Evolutionary conservation across 2,329 filamentous ascomycete species (phyloP).

Genomic region (Lachnum nothofagi): DNA sequence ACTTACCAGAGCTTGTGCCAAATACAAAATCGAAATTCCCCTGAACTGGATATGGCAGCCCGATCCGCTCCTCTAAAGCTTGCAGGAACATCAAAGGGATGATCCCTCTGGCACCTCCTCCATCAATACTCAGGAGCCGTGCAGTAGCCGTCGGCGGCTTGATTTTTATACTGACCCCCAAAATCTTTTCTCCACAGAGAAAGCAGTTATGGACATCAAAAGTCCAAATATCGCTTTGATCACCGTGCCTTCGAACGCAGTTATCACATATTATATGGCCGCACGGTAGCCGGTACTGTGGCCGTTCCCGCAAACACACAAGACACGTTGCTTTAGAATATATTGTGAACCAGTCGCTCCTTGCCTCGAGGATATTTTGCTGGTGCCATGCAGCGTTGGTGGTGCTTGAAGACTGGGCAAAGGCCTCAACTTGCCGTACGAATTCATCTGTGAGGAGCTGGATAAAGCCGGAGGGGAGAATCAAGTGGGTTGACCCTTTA

Average conservation of each 20-base stretch:
- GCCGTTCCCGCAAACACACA: not conserved
- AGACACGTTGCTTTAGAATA: not conserved
- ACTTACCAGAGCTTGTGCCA: constrained; percentile 25
- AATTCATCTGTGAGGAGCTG: not conserved
- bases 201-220: not conserved
- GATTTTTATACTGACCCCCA: not conserved
- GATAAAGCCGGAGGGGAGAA: not conserved
- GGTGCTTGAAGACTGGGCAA: not conserved
- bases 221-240: constrained; percentile 5
- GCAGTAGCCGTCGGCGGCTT: constrained; percentile 27
- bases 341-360: not conserved
- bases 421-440: not conserved
- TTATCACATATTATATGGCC: constrained; percentile 30
- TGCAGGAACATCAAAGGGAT: constrained; percentile 24
- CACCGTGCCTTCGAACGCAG: constrained; percentile 30
- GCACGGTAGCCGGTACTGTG: not conserved
- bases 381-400: not conserved
- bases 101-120: constrained; percentile 30
- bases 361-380: not conserved
- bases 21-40: constrained; percentile 24
- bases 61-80: constrained; percentile 20
- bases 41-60: constrained; percentile 19
- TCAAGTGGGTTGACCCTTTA: not conserved
- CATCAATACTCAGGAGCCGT: constrained; percentile 35
- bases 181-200: not conserved